Percentiles rank a stretch among this genome's conserved stretches.
Evolutionary conservation across 2,329 filamentous ascomycete genomes (phyloP).

Genomic region (Aspergillus pseudotamarii): DNA sequence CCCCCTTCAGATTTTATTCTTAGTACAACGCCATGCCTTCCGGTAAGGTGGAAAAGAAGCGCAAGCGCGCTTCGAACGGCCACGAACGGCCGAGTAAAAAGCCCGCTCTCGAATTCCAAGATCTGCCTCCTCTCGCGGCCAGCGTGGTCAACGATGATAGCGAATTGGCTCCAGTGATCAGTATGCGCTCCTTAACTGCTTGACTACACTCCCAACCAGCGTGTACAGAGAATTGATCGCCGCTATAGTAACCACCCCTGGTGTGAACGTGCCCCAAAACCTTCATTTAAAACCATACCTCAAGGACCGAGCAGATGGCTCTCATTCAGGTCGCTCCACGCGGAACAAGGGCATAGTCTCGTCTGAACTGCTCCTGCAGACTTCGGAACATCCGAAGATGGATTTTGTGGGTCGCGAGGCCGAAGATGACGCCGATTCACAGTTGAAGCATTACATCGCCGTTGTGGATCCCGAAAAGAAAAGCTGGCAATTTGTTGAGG

Average conservation of each 20-base stretch:
- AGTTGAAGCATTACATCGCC: constrained; percentile 63
- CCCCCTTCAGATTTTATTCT: not conserved
- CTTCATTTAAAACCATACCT: constrained; percentile 46
- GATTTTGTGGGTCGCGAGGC: constrained; percentile 60
- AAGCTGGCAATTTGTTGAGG: constrained; percentile 57
- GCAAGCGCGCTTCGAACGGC: constrained; percentile 52
- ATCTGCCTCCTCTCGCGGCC: constrained; percentile 46
- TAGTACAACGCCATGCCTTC: constrained; percentile 30
- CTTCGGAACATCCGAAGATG: constrained; percentile 61
- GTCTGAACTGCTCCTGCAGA: constrained; percentile 61
- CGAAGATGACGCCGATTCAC: constrained; percentile 54
- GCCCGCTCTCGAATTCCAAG: constrained; percentile 41
- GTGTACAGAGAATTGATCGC: not conserved
- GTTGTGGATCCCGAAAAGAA: constrained; percentile 59
- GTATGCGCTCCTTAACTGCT: constrained; percentile 38
- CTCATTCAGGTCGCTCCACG: constrained; percentile 23
- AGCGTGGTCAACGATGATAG: constrained; percentile 51
- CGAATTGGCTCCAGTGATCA: constrained; percentile 53
- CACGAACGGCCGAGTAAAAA: constrained; percentile 53
- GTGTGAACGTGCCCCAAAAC: constrained; percentile 33
- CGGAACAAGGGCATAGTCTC: constrained; percentile 40
- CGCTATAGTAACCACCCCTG: constrained; percentile 38
- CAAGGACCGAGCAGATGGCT: constrained; percentile 52
- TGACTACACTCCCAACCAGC: constrained; percentile 32
- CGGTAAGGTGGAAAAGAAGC: constrained; percentile 50